Base-by-base conservation (phyloP, 148 eudicot genomes). In the Limonium bicolor region DNA sequence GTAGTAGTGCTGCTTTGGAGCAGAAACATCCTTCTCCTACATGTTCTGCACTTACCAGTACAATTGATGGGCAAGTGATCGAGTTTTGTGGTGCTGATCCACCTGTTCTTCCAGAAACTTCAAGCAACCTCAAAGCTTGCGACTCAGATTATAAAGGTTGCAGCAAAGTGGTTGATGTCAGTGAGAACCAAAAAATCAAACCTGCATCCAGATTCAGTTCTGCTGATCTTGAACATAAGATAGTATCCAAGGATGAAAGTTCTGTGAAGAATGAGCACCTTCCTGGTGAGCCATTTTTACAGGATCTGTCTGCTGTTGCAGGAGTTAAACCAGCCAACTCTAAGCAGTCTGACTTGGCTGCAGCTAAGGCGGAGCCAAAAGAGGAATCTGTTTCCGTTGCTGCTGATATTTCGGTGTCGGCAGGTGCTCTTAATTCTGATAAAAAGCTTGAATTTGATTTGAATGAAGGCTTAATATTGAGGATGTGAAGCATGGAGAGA, bases 391-490 rank as follows among this genome's bases (percentile, higher is more conserved):
- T 34, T 19, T 38, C 27, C 7, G 13, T 13, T 4, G 27, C 27
- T 3, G 18, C 11, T 3, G 18, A n/a, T 29, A 7, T 29, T 41
- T 19, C 47, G 14, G 14, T 44, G 31, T 27, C 28, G n/a, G 16
- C 44, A 41, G 40, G 20, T 3, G 20, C 12, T 32, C 16, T 14
- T 1, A 23, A 30, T 21, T 22, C 9, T 6, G 58, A 32, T 54
- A 34, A 10, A 41, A 54, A 42, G 49, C 39, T 54, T 54, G 58
- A 31, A 50, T 82, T 82, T 62, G 94, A 82, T 59, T 55, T 82
- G 28, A 82, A 82, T 54, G 86, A 82, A 71, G 78, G 93, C 62
- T 82, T 25, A 29, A 31, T 40, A 51, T 54, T 18, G 94, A 82
- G 64, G 94, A 82, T 53, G 70, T 52, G 36, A 78, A 67, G 51